These are phyloP conservation scores for Fusarium sp. DNA, from an alignment of 2,329 filamentous ascomycete genomes.

Conservation along the genomic window DNA sequence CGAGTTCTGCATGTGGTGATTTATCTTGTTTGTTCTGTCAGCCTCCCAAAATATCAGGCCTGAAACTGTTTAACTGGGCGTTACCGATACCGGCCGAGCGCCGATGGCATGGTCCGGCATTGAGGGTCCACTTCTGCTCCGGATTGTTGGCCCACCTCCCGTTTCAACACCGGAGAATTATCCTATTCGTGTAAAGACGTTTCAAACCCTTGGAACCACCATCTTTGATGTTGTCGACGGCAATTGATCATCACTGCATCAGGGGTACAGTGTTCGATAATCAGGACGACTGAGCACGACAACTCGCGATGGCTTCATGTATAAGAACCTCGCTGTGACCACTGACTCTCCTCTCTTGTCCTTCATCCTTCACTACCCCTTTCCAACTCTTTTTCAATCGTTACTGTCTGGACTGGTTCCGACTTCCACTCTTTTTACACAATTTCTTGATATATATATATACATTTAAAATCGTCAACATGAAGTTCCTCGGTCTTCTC, in stretches of 20 bases:
- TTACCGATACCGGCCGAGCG: neutral
- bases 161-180: slow-evolving; percentile 36
- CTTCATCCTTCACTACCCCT: slow-evolving; percentile 23
- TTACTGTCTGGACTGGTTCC: slow-evolving; percentile 35
- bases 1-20: neutral
- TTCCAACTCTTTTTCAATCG: slow-evolving; percentile 30
- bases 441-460: neutral
- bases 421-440: slow-evolving; percentile 19
- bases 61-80: neutral
- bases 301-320: slow-evolving; percentile 25
- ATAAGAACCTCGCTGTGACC: slow-evolving; percentile 18
- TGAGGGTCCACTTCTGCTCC: neutral
- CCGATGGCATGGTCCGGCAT: slow-evolving; percentile 5
- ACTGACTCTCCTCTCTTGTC: neutral
- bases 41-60: neutral
- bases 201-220: slow-evolving; percentile 4
- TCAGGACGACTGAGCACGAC: neutral
- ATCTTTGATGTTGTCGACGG: neutral
- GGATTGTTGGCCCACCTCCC: slow-evolving; percentile 7
- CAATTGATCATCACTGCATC: slow-evolving; percentile 8
- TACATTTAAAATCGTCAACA: slow-evolving; percentile 26
- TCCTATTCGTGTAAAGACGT: slow-evolving; percentile 36
- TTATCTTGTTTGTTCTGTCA: neutral
- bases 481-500: slow-evolving; percentile 48
- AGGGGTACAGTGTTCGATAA: slow-evolving; percentile 6